A percentile compares a stretch with the other conserved stretches of the same genome.
Conservation (phyloP, 2,329 filamentous ascomycete genomes). For the Aphanoascus verrucosus region DNA sequence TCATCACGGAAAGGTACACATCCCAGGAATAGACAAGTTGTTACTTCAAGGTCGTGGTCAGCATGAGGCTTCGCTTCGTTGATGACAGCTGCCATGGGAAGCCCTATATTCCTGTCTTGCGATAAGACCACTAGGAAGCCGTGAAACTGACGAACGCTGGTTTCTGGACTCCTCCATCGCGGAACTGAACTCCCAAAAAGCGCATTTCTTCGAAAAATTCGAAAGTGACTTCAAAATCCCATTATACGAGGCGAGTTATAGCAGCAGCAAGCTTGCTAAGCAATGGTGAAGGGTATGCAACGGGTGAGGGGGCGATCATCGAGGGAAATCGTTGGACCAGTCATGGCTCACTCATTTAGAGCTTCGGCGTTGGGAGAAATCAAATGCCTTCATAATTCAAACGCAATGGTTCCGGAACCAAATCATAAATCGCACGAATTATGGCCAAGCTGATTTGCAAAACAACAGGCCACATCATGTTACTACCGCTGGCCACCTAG, state of each 20-base stretch:
- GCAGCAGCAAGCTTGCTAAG: constrained; percentile 19
- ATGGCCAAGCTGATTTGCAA: constrained; percentile 9
- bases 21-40: constrained; percentile 12
- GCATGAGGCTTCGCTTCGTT: too few species aligned
- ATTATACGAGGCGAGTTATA: constrained; percentile 18
- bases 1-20: too few species aligned
- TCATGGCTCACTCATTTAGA: too few species aligned
- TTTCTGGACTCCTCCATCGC: constrained; percentile 13
- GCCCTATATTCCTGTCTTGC: constrained; percentile 4
- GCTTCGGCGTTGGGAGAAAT: too few species aligned
- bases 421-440: neutral
- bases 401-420: constrained; percentile 7
- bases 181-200: constrained; percentile 10
- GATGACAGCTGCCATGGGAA: constrained; percentile 11
- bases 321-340: constrained; percentile 15
- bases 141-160: constrained; percentile 17
- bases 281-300: neutral
- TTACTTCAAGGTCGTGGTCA: neutral
- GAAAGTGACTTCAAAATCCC: constrained; percentile 18
- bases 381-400: neutral
- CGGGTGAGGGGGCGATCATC: too few species aligned
- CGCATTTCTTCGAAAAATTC: constrained; percentile 10
- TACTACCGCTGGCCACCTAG: constrained; percentile 7
- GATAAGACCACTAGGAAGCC: constrained; percentile 15
- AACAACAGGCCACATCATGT: constrained; percentile 4